Conservation (phyloP, 2,329 filamentous ascomycete genomes). For the Aspergillus luchuensis region DNA sequence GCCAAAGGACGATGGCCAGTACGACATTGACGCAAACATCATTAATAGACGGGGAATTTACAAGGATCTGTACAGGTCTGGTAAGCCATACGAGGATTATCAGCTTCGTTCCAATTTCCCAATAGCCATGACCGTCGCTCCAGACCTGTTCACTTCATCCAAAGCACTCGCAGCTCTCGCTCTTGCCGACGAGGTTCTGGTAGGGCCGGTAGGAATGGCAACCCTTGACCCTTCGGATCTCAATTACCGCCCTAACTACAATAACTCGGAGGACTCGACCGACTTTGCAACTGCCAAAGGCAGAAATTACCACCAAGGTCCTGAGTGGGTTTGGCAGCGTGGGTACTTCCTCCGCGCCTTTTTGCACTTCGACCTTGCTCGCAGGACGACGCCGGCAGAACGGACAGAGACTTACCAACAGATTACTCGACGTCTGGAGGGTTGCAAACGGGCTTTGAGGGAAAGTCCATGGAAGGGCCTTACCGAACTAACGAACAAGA, state of each 20-base stretch:
- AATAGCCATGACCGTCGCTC: conserved; percentile 92
- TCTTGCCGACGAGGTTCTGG: conserved; percentile 75
- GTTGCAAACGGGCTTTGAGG: conserved; percentile 81
- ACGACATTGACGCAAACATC: conserved; percentile 77
- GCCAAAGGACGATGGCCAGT: conserved; percentile 68
- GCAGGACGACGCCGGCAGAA: conserved; percentile 67
- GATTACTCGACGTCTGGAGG: conserved; percentile 77
- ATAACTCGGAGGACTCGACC: conserved; percentile 88
- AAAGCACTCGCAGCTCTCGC: conserved; percentile 80
- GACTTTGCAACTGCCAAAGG: conserved; percentile 94
- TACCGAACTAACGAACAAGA: conserved; percentile 89
- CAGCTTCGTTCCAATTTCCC: conserved; percentile 92
- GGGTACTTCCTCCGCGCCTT: conserved; percentile 93
- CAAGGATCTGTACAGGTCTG: conserved; percentile 92
- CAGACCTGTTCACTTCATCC: conserved; percentile 76
- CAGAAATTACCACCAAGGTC: conserved; percentile 96
- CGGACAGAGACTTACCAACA: conserved; percentile 91
- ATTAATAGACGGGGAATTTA: conserved; percentile 94
- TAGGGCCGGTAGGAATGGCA: conserved; percentile 90
- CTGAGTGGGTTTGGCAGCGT: conserved; percentile 97
- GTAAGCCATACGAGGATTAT: conserved; percentile 97
- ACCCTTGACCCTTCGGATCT: conserved; percentile 89
- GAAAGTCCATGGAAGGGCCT: conserved; percentile 85
- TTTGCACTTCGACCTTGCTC: conserved; percentile 82
- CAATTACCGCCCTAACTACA: conserved; percentile 93